Percentiles rank a stretch among this genome's conserved stretches.
phyloP scores from a whole-genome alignment of 2,329 filamentous ascomycete species.

The Paecilomyces sp. region DNA sequence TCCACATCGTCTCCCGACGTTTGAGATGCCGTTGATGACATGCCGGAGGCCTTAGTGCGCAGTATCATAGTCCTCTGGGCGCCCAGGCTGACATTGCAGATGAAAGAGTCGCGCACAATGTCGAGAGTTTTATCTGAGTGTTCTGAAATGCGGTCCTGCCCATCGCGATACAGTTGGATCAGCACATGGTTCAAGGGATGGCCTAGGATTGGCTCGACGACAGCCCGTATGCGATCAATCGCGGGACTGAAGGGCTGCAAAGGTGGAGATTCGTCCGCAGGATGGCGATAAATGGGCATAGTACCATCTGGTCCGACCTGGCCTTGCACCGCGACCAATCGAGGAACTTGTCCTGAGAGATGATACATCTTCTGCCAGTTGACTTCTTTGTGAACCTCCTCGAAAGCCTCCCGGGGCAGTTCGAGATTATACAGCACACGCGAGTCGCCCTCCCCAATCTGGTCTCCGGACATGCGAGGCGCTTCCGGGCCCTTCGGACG shows the following conservation, averaged over 20 bases:
- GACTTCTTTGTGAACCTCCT: conserved; percentile 65
- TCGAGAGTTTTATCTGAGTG: conserved; percentile 97
- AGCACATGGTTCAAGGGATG: conserved; percentile 85
- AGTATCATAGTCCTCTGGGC: conserved; percentile 86
- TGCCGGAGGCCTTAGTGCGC: conserved; percentile 56
- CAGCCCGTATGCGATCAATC: conserved; percentile 60
- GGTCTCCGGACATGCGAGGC: conserved; percentile 42
- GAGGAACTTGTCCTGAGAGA: conserved; percentile 81
- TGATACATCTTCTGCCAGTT: conserved; percentile 90
- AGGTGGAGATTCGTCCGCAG: conserved; percentile 77
- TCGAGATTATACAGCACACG: conserved; percentile 65
- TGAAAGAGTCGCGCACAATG: conserved; percentile 70
- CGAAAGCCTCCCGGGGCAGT: conserved; percentile 55
- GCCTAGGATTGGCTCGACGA: conserved; percentile 64
- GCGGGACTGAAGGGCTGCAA: conserved; percentile 67
- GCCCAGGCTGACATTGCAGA: conserved; percentile 91
- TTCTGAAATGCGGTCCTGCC: conserved; percentile 87
- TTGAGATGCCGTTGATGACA: conserved; percentile 6
- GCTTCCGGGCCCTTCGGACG: conserved; percentile 8
- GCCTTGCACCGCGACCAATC: conserved; percentile 85
- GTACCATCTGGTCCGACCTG: conserved; percentile 57
- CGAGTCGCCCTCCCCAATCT: conserved; percentile 75
- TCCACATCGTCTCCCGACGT: conserved; percentile 7
- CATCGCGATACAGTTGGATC: conserved; percentile 86
- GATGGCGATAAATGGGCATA: conserved; percentile 90